Evolutionary conservation across 1,139 yeast species (phyloP).

Genomic region (Candida neerlandica): DNA sequence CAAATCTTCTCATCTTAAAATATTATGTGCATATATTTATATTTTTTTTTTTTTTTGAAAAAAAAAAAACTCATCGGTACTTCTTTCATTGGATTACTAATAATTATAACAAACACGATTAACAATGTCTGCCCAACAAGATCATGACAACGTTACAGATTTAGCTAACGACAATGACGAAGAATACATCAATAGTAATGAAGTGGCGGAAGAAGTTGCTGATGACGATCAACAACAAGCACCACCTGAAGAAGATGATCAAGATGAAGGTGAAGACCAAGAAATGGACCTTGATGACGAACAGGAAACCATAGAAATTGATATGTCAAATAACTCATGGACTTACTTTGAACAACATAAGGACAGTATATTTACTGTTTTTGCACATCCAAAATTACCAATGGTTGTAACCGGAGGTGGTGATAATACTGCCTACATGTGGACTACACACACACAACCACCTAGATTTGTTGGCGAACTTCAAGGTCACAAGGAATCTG

Average conservation of each 20-base stretch:
- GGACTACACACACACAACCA: slow-evolving; percentile 89
- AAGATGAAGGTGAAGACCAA: slow-evolving; percentile 21
- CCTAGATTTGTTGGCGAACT: slow-evolving; percentile 77
- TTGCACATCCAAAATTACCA: slow-evolving; percentile 81
- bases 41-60: neutral
- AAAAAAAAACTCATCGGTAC: neutral
- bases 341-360: slow-evolving; percentile 86
- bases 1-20: neutral
- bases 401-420: slow-evolving; percentile 84
- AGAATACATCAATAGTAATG: slow-evolving; percentile 57
- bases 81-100: neutral
- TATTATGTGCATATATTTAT: no score
- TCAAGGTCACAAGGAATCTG: slow-evolving; percentile 83
- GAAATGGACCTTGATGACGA: slow-evolving; percentile 33
- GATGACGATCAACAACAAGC: slow-evolving; percentile 35
- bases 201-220: slow-evolving; percentile 60
- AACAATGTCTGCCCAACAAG: slow-evolving; percentile 2
- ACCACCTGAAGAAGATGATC: slow-evolving; percentile 37
- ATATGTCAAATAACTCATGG: slow-evolving; percentile 85
- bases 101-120: neutral
- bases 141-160: neutral
- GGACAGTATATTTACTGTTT: slow-evolving; percentile 79
- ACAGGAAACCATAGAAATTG: slow-evolving; percentile 49
- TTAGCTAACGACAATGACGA: slow-evolving; percentile 15
- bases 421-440: slow-evolving; percentile 82